Evolutionary conservation across 2,329 filamentous ascomycete genomes (phyloP), one percentile per base, ranked within the genome.

Genomic region (Epichloe scottii): DNA sequence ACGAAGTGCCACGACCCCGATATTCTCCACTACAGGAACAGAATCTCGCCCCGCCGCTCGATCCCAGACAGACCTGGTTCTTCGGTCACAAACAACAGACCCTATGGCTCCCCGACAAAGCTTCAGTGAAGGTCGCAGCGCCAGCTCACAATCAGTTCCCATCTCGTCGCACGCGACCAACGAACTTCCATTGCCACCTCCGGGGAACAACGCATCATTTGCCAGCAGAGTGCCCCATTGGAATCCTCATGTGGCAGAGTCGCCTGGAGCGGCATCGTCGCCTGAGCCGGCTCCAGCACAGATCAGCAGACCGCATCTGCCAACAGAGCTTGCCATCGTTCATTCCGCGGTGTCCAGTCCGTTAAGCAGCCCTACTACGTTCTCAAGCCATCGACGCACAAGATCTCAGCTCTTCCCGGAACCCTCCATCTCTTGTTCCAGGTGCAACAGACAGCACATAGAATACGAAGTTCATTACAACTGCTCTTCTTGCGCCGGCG

Each of bases 401-500:
- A 63, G 71, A 62, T 66, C 75, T 55, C 69, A 78, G 58, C 68
- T 79, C 2, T 87, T 78, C 55, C 65, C 71, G 1, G 88, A 94
- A 60, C 88, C 89, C 1, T 81, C 79, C 1, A 79, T 95, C 48
- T 74, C 73, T 8, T 96, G 91, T 63, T 77, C 81, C 38, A 73
- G 79, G 10, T 97, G 91, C 63, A 69, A 73, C 19, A 84, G 77
- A 55, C 60, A 72, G 5, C 78, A 89, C 54, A 90, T 96, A 38
- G 85, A 95, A 63, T 89, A 95, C 58, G 81, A 88, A 8, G 70
- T 95, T 2, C 88, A 96, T 65, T 95, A 91, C 67, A 86, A 86
- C 62, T 97, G 91, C 66, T 66, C 69, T 2, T 72, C 74, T 47
- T 96, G 91, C 65, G 73, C 78, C 15, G 69, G 75, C 5, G 88